These are phyloP conservation scores for Ceratocystis albifundus DNA, from an alignment of 2,329 filamentous ascomycete species.

Conservation along the genomic window DNA sequence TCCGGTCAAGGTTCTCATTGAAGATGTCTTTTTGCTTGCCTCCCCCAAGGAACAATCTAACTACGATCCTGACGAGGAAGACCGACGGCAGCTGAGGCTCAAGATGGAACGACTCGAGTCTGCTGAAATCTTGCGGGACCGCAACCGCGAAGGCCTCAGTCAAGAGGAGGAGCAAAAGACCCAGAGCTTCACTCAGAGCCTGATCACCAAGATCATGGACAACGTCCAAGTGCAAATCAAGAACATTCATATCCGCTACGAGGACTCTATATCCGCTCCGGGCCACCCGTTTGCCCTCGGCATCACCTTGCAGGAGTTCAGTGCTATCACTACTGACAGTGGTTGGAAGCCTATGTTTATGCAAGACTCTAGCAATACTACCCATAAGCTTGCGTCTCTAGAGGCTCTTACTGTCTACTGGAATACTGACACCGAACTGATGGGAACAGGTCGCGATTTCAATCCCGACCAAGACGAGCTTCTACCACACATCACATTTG, in stretches of 20 bases:
- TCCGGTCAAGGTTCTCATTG: conserved; percentile 86
- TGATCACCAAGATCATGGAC: conserved; percentile 94
- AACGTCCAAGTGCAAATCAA: conserved; percentile 96
- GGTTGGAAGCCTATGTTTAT: conserved; percentile 96
- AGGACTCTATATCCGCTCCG: conserved; percentile 89
- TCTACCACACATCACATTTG: conserved; percentile 62
- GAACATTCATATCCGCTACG: conserved; percentile 96
- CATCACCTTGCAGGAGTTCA: conserved; percentile 88
- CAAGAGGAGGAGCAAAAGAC: conserved; percentile 94
- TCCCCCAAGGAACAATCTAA: conserved; percentile 91
- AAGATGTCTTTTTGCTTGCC: conserved; percentile 91
- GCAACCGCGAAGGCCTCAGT: conserved; percentile 83
- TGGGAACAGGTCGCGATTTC: conserved; percentile 70
- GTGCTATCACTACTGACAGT: conserved; percentile 87
- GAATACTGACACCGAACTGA: conserved; percentile 83
- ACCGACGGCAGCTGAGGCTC: conserved; percentile 70
- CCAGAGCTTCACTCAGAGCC: conserved; percentile 90
- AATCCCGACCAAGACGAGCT: conserved; percentile 40
- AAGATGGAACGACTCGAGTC: conserved; percentile 99
- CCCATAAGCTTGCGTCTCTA: conserved; percentile 86
- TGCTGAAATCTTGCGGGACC: conserved; percentile 85
- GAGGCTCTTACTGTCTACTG: conserved; percentile 90
- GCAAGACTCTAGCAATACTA: conserved; percentile 68
- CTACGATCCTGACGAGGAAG: conserved; percentile 88
- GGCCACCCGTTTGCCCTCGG: conserved; percentile 92